Conservation (phyloP, 495 filamentous ascomycete genomes). For the Poronia punctata region DNA sequence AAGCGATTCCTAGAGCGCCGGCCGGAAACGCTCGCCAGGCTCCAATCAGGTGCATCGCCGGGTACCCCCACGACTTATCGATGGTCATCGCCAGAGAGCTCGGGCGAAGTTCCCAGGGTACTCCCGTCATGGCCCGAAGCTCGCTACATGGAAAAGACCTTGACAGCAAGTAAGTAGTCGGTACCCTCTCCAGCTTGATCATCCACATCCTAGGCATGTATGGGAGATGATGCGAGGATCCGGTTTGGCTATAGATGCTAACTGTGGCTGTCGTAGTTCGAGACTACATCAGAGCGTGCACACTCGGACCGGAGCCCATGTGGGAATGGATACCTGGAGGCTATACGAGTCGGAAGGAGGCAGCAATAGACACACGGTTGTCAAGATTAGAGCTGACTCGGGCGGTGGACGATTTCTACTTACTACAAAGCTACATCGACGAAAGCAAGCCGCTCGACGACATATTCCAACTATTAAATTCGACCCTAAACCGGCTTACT, state of each 20-base stretch:
- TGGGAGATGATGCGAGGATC: background rate
- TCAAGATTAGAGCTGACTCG: constrained; percentile 5
- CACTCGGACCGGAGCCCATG: constrained; percentile 1
- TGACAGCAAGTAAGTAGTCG: constrained; percentile 8
- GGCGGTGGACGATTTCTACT: constrained; percentile 12
- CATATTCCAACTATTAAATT: constrained; percentile 9
- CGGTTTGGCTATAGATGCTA: background rate
- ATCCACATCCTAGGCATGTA: too few relatives aligned
- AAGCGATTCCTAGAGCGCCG: constrained; percentile 10
- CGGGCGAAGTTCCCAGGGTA: constrained; percentile 2
- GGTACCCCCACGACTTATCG: background rate
- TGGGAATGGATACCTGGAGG: constrained; percentile 5
- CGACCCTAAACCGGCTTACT: constrained; percentile 8
- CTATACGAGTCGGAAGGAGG: constrained; percentile 1
- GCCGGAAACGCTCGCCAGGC: constrained; percentile 7
- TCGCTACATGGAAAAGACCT: constrained; percentile 8
- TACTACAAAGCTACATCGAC: constrained; percentile 10
- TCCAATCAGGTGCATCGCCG: constrained; percentile 2
- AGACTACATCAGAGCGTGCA: constrained; percentile 7
- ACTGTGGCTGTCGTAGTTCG: constrained; percentile 6
- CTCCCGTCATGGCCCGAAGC: constrained; percentile 7
- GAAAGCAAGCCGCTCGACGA: constrained; percentile 1
- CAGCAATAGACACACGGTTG: background rate
- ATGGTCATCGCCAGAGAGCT: background rate
- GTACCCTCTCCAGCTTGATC: too few relatives aligned